Evolutionary conservation across 2,329 filamentous ascomycete genomes (phyloP), one percentile per base, ranked within the genome.

Genomic region (Amauroascus niger): DNA sequence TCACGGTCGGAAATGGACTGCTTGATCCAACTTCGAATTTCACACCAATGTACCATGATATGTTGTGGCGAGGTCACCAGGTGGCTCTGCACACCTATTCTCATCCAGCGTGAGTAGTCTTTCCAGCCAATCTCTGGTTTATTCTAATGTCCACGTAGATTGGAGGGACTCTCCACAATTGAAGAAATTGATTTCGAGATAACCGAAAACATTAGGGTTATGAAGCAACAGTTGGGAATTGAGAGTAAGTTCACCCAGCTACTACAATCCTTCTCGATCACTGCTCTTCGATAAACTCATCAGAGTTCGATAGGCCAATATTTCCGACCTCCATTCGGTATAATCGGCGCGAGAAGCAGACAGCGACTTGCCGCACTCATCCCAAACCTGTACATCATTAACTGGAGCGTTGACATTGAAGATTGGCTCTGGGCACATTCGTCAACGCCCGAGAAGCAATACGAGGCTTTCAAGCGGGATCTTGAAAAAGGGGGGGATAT

Each of bases 371-470:
- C 81, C 0, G 71, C 73, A 20, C 66, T 66, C 14, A 74, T 77
- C 18, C 69, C 74, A 1, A 73, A 77, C 13, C 76, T 80, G 0
- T 77, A 79, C 59, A 77, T 86, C 41, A 76, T 85, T 49, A 81
- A 80, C 65, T 86, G 83, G 83, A 81, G 76, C 61, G 79, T 87
- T 43, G 83, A 87, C 61, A 79, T 86, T 30, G 80, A 86, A 70
- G 83, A 87, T 64, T 86, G 82, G 81, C 62, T 83, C 22, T 87
- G 82, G 81, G 82, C 80, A 1, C 69, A 76, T 63, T 77, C 74
- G 0, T 62, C 69, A 41, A 85, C 81, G 2, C 83, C 83, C 0
- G 79, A 84, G 70, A 81, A 81, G 62, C 83, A 86, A 68, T 69
- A 84, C 13, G 79, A 79, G 2, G 80, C 82, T 11, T 86, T 87